These are phyloP conservation scores for Metarhizium brunneum DNA, from an alignment of 2,329 filamentous ascomycete genomes.

Conservation along the genomic window DNA sequence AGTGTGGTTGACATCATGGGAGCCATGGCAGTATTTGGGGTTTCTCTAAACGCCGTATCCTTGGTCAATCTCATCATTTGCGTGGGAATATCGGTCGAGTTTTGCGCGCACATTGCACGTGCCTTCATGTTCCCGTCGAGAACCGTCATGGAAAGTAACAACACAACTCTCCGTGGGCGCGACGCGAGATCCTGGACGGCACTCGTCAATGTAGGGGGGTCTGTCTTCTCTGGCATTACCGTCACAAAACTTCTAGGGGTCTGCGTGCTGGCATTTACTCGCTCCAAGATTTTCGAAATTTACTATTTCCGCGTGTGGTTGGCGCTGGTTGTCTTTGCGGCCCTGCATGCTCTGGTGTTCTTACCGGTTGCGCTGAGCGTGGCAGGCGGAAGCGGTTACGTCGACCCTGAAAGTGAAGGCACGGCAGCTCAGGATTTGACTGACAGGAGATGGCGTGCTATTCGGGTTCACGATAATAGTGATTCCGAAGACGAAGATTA, in stretches of 20 bases:
- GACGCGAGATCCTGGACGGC: constrained; percentile 88
- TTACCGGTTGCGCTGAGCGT: constrained; percentile 83
- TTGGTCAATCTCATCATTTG: constrained; percentile 96
- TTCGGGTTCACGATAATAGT: constrained; percentile 65
- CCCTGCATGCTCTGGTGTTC: constrained; percentile 81
- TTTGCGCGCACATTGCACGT: constrained; percentile 92
- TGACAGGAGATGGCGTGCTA: constrained; percentile 65
- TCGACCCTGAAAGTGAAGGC: constrained; percentile 78
- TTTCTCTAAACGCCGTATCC: constrained; percentile 89
- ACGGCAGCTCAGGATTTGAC: constrained; percentile 85
- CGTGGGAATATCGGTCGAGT: constrained; percentile 92
- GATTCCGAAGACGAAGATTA: constrained; percentile 63
- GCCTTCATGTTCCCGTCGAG: constrained; percentile 91
- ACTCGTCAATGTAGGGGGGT: constrained; percentile 87
- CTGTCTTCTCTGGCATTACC: constrained; percentile 93
- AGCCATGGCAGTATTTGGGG: constrained; percentile 80
- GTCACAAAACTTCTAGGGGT: constrained; percentile 92
- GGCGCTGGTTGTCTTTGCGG: constrained; percentile 81
- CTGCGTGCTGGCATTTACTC: constrained; percentile 83
- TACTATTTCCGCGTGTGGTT: constrained; percentile 99
- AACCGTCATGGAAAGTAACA: constrained; percentile 67
- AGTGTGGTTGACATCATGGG: constrained; percentile 90
- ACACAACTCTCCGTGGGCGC: constrained; percentile 66
- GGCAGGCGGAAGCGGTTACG: constrained; percentile 77
- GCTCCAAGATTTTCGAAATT: constrained; percentile 98